Evolutionary conservation across 1,139 yeast genomes (phyloP), one percentile per base, ranked within the genome.

Genomic region (Suhomyces maxii): DNA sequence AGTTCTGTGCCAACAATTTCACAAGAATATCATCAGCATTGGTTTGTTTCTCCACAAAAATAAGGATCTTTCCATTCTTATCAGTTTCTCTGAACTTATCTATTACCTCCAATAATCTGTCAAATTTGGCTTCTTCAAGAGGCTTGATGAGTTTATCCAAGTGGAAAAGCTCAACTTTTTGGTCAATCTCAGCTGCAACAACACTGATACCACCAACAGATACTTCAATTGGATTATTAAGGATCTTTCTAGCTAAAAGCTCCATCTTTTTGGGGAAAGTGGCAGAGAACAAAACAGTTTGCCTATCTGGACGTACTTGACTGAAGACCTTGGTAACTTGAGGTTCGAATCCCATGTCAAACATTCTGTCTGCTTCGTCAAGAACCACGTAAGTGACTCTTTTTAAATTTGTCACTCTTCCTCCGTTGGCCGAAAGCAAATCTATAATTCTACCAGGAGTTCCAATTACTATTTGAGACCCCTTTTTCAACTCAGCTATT

Each of bases 391-490:
- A 90, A 0, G 97, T 85, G 3, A 88, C 82, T 37, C 95, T 69
- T 38, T 71, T 70, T 14, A 93, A 71, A 49, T 83, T 84, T 2
- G 93, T 73, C 0, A 91, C 82, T 42, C 91, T 73, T 0, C 98
- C 97, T 37, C 82, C 73, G 61, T 93, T 93, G 1, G 95, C 87
- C 1, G 96, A 84, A 28, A 95, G 68, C 38, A 95, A 68, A 66
- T 95, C 99, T 48, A 95, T 93, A 56, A 93, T 79, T 53, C 99
- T 71, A 0, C 99, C 99, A 0, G 99, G 99, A 0, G 99, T 95
- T 3, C 97, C 96, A 11, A 95, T 91, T 2, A 93, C 73, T 8
- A 95, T 77, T 52, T 91, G 91, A 8, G 84, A 83, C 1, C 96
- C 95, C 47, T 82, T 79, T 55, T 88, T 89, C 51, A 91, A 64